Conservation (phyloP, 352 stramenopile genomes). For the Globisporangium apiculatum region DNA sequence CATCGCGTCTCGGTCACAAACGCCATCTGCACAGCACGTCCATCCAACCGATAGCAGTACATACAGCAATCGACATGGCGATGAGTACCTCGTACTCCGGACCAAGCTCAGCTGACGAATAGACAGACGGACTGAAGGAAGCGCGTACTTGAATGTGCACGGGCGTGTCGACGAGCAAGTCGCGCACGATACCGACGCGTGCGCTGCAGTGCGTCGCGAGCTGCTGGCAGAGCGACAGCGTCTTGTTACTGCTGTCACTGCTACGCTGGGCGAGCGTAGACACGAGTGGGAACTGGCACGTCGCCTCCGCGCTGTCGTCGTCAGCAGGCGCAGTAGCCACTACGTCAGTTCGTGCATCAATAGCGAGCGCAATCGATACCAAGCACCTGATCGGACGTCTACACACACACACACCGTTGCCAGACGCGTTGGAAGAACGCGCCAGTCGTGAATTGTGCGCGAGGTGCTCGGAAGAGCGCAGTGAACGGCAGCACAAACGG, state of each 20-base stretch:
- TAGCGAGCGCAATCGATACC: neutral
- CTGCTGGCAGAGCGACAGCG: constrained; percentile 32
- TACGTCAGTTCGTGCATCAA: too few species aligned
- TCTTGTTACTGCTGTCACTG: neutral
- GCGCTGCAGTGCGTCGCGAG: constrained; percentile 21
- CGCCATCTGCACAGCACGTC: constrained; percentile 26
- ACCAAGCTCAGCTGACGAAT: neutral
- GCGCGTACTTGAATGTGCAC: constrained; percentile 46
- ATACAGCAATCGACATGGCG: neutral
- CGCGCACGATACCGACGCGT: constrained; percentile 28
- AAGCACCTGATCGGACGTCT: neutral
- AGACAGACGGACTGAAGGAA: neutral
- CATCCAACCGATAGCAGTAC: neutral
- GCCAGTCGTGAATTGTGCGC: constrained; percentile 21
- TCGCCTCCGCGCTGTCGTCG: constrained; percentile 10
- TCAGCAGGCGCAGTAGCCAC: too few species aligned
- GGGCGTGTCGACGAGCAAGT: constrained; percentile 49
- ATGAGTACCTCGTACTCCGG: neutral
- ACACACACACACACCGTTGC: constrained; percentile 29
- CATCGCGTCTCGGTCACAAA: constrained; percentile 61
- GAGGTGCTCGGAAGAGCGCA: constrained; percentile 28
- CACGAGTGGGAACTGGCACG: constrained; percentile 7
- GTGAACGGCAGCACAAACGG: constrained; percentile 45
- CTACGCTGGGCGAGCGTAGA: neutral
- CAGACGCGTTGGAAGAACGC: constrained; percentile 44